Conservation (phyloP, 2,329 filamentous ascomycete species). For the Colletotrichum camelliae region DNA sequence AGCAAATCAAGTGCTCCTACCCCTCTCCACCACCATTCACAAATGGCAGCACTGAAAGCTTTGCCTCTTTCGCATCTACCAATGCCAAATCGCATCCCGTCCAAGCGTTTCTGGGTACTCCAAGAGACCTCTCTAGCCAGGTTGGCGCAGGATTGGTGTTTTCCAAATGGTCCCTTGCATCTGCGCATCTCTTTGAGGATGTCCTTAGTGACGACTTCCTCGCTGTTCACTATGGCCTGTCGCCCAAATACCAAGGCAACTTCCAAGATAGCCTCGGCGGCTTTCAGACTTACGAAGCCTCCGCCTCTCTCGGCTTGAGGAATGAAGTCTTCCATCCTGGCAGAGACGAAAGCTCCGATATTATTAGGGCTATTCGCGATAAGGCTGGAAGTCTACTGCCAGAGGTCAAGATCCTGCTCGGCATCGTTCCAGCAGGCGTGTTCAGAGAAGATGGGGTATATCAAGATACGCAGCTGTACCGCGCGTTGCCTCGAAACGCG, state of each 20-base stretch:
- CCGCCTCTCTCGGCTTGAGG: conserved; percentile 85
- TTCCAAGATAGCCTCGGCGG: conserved; percentile 96
- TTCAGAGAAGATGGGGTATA: conserved; percentile 83
- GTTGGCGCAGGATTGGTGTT: conserved; percentile 74
- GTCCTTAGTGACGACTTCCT: conserved; percentile 89
- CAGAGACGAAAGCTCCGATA: conserved; percentile 90
- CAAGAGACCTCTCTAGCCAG: conserved; percentile 81
- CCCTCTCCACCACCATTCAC: conserved; percentile 75
- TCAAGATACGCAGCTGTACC: conserved; percentile 77
- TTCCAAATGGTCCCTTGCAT: conserved; percentile 88
- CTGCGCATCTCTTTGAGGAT: conserved; percentile 87
- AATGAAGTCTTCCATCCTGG: conserved; percentile 91
- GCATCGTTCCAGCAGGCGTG: conserved; percentile 80
- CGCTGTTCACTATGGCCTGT: conserved; percentile 88
- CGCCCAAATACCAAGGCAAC: conserved; percentile 91
- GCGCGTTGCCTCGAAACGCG: conserved; percentile 76
- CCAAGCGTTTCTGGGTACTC: conserved; percentile 93
- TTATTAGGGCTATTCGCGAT: conserved; percentile 84
- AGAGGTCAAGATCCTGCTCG: conserved; percentile 82
- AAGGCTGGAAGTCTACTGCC: conserved; percentile 84
- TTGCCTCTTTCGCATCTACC: conserved; percentile 70
- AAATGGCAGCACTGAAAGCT: conserved; percentile 69
- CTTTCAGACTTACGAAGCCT: conserved; percentile 95
- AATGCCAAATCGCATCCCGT: conserved; percentile 69
- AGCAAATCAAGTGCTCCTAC: conserved; percentile 90